A percentile compares a stretch with the other conserved stretches of the same genome.
phyloP scores from a whole-genome alignment of 176 grass and related monocot genomes.

The Avena sativa region DNA sequence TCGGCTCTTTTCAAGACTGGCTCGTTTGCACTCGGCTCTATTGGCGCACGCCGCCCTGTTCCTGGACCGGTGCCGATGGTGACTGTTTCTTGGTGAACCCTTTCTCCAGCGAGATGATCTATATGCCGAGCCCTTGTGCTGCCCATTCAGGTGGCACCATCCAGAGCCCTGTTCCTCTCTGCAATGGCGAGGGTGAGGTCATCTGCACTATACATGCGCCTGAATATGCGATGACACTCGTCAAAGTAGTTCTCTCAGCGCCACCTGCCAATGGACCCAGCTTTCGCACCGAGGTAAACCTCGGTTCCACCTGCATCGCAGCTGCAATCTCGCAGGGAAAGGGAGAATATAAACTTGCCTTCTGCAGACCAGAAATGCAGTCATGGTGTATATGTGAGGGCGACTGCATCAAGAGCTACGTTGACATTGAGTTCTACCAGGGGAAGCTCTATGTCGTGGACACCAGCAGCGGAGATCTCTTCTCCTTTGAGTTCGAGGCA shows the following conservation, averaged over 20 bases:
- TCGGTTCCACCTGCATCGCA: slow-evolving; percentile 5
- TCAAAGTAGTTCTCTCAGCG: slow-evolving; percentile 21
- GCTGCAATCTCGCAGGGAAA: slow-evolving; percentile 18
- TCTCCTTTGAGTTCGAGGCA: slow-evolving; percentile 20
- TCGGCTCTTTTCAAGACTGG: slow-evolving; percentile 1
- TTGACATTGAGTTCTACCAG: slow-evolving; percentile 23
- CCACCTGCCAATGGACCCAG: not conserved
- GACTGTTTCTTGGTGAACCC: slow-evolving; percentile 15
- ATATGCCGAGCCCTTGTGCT: not conserved
- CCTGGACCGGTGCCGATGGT: not conserved
- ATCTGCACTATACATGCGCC: not conserved
- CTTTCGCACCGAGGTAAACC: not conserved
- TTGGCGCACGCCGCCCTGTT: not conserved
- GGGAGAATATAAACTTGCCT: slow-evolving; percentile 18
- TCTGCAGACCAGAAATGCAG: slow-evolving; percentile 1
- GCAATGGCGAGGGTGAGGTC: slow-evolving; percentile 15
- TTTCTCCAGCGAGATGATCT: not conserved
- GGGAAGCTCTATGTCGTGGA: slow-evolving; percentile 29
- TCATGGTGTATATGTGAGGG: slow-evolving; percentile 24
- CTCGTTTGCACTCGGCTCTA: slow-evolving; percentile 21
- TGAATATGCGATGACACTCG: slow-evolving; percentile 23
- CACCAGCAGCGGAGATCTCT: not conserved
- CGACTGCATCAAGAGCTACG: slow-evolving; percentile 21
- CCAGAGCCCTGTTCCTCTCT: not conserved
- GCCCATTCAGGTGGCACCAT: not conserved